phyloP scores from a whole-genome alignment of 2,329 filamentous ascomycete genomes.

The Fusarium abutilonis region DNA sequence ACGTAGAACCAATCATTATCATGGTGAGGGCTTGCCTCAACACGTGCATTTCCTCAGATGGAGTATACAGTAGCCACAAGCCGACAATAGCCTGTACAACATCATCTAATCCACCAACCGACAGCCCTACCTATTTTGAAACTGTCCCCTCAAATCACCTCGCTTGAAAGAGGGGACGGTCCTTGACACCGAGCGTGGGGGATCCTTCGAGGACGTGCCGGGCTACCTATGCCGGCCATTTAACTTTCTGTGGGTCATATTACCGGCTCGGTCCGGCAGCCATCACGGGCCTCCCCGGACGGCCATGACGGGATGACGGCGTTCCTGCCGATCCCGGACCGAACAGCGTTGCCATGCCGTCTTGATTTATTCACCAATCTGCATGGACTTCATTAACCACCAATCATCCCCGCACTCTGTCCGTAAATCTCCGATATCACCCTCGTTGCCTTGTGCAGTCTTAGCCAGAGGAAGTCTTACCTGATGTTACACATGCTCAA shows the following conservation, averaged over 20 bases:
- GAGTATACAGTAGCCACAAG: background rate
- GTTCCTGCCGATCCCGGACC: slow-evolving; percentile 26
- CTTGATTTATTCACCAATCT: slow-evolving; percentile 27
- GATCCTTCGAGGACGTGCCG: slow-evolving; percentile 21
- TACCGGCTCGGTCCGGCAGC: slow-evolving; percentile 44
- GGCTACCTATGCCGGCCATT: slow-evolving; percentile 23
- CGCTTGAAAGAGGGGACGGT: background rate
- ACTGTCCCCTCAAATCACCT: background rate
- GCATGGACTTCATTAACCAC: slow-evolving; percentile 23
- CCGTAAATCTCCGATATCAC: slow-evolving; percentile 13
- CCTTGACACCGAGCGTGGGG: slow-evolving; percentile 16
- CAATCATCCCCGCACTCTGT: slow-evolving; percentile 15
- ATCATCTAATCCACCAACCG: background rate
- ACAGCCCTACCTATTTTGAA: slow-evolving; percentile 2
- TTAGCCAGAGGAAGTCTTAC: background rate
- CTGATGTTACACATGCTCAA: background rate
- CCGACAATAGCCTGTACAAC: background rate
- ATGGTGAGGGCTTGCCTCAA: too few species aligned
- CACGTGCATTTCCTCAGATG: background rate
- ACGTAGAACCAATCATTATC: too few species aligned
- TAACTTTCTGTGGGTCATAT: slow-evolving; percentile 22
- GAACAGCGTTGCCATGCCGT: slow-evolving; percentile 2
- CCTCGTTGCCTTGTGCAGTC: background rate
- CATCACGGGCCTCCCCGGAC: slow-evolving; percentile 23
- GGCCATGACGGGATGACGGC: slow-evolving; percentile 20